Base-by-base conservation (phyloP, 1,284 basidiomycete genomes). In the Ustilago curta region DNA sequence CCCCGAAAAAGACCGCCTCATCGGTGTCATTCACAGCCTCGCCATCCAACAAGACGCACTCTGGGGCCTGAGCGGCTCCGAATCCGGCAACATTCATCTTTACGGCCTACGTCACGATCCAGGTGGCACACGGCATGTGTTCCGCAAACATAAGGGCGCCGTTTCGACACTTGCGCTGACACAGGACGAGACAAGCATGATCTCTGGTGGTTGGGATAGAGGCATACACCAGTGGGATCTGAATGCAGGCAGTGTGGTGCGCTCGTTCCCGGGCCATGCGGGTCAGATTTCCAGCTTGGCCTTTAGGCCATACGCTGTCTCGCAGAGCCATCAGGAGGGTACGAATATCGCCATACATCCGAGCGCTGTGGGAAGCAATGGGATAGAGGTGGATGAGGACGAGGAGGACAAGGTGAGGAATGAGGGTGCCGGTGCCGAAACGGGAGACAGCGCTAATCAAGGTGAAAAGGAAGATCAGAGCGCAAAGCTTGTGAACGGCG, bases 221-320 rank as follows among this genome's bases (percentile, higher is more conserved):
- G 90, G 92, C 69, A 91, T 95, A 4, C 83, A 97, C 93, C 93
- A 97, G 90, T 99, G 97, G 96, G 96, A 99, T 86, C 88, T 99
- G 51, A 93, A 99, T 81, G 96, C 92, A 0, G 97, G 97, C 1
- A 89, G 93, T 76, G 87, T 88, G 35, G 89, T 91, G 6, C 90
- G 95, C 47, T 90, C 88, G 42, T 98, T 93, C 81, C 90, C 89
- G 0, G 90, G 91, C 0, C 94, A 97, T 81, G 91, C 91, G 27
- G 91, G 94, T 2, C 95, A 98, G 83, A 89, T 99, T 12, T 91
- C 93, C 3, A 90, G 91, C 14, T 86, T 98, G 44, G 90, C 91
- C 19, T 89, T 97, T 31, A 89, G 93, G 57, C 95, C 96, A 8
- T 12, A 75, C 11, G 48, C 3, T 82, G 31, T 19, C 2, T 44